A percentile compares a stretch with the other conserved stretches of the same genome.
Evolutionary conservation across 140 eudicot genomes (phyloP).

Genomic region (Anethum foeniculum): DNA sequence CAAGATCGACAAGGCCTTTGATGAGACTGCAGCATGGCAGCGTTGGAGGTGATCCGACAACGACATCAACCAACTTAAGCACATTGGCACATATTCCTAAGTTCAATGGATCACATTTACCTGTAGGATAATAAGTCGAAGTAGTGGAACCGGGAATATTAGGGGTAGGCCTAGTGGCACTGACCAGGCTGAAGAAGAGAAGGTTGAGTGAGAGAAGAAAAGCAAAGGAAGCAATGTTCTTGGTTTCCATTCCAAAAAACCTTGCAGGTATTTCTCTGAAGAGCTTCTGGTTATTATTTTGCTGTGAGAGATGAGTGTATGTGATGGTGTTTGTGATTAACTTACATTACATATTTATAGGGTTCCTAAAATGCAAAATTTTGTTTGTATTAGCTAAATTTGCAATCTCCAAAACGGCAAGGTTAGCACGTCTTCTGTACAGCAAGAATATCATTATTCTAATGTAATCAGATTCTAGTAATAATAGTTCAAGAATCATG

Average conservation of each 20-base stretch:
- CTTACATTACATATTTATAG: background rate
- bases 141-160: background rate
- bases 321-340: background rate
- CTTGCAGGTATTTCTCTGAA: background rate
- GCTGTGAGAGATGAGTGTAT: background rate
- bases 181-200: background rate
- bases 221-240: background rate
- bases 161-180: background rate
- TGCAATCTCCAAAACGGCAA: background rate
- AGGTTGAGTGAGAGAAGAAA: background rate
- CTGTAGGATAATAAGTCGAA: background rate
- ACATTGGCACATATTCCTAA: background rate
- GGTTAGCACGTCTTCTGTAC: background rate
- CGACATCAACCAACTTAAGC: background rate
- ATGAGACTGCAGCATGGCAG: background rate
- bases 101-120: no score
- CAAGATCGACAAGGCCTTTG: background rate
- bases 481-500: background rate
- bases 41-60: background rate
- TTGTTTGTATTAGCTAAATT: background rate
- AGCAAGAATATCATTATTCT: background rate
- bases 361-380: background rate
- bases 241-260: background rate
- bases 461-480: background rate
- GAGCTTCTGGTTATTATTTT: background rate